phyloP scores from a whole-genome alignment of 108 stramenopile species.

The Cyclostephanos invisitatus region DNA sequence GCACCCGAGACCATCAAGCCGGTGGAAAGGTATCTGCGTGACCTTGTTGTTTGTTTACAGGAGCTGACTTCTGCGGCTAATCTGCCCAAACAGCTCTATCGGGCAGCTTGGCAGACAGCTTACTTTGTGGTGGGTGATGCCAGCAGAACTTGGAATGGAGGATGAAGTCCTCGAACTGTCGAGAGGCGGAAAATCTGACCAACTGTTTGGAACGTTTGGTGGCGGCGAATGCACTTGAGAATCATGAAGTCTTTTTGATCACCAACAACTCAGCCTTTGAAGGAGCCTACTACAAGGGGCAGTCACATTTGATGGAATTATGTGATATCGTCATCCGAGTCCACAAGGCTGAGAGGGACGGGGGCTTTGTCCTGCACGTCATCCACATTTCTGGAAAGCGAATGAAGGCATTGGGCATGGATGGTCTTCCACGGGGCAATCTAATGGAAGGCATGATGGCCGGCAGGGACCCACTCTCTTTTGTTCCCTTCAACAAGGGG shows the following conservation, averaged over 20 bases:
- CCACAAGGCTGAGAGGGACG: slow-evolving; percentile 5
- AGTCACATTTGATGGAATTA: slow-evolving; percentile 19
- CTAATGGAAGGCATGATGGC: slow-evolving; percentile 48
- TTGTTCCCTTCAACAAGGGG: slow-evolving; percentile 9
- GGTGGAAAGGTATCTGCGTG: slow-evolving; percentile 27
- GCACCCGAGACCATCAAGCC: slow-evolving; percentile 15
- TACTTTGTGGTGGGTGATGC: slow-evolving; percentile 41
- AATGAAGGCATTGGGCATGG: slow-evolving; percentile 48
- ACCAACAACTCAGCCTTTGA: slow-evolving; percentile 54
- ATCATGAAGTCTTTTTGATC: slow-evolving; percentile 34
- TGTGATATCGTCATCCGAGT: slow-evolving; percentile 34
- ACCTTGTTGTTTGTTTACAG: slow-evolving; percentile 19
- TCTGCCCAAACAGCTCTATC: neutral
- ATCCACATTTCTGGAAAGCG: slow-evolving; percentile 46
- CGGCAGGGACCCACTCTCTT: slow-evolving; percentile 12
- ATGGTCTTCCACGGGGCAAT: slow-evolving; percentile 45
- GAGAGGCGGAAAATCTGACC: neutral
- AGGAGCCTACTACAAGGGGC: slow-evolving; percentile 40
- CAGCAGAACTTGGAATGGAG: slow-evolving; percentile 1
- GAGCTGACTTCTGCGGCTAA: neutral
- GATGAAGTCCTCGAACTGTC: slow-evolving; percentile 35
- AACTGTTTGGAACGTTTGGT: slow-evolving; percentile 10
- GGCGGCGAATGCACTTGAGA: neutral
- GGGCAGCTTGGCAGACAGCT: neutral
- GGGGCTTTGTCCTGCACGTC: slow-evolving; percentile 27